Base-by-base conservation (phyloP, 495 filamentous ascomycete genomes). In the Xylaria bambusicola region DNA sequence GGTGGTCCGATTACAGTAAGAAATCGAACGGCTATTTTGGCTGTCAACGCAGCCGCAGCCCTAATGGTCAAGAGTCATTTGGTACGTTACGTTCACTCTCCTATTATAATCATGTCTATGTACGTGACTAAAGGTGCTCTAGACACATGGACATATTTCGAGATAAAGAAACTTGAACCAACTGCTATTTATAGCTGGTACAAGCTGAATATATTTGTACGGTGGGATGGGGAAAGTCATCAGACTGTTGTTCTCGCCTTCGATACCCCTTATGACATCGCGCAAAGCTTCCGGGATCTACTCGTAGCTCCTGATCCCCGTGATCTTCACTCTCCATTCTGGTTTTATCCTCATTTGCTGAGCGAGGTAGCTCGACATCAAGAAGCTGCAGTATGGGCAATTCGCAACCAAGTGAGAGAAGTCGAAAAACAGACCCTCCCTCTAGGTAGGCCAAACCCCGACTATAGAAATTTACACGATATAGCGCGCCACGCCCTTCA, bases 401-500 rank as follows among this genome's bases (percentile, higher is more conserved):
- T 75, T 33, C 74, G 74, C 10, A 52, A 75, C 56, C 48, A 63
- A 6, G 52, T 76, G 10, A 50, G 74, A 29, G 50, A 17, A 0
- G 54, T 60, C 62, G 69, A 72, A 45, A 66, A 49, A 36, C 47
- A 69, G 52, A 40, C 23, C 33, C 41, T 4, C 0, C 59, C 52
- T 24, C 23, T 10, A 21, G 48, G 64, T 3, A 52, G 50, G 23
- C 63, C 65, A 8, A 57, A 66, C 1, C 74, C 78, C 5, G 65
- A 77, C 49, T 81, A 79, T 42, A 59, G 66, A 33, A 56, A 45
- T 9, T 61, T 81, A 12, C 78, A 83, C 66, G 77, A 82, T 40
- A 71, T 77, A 52, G 71, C 73, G n/a, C 73, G 80, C 12, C 79
- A 82, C 54, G 71, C 71, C 6, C 75, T 77, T 24, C 77, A 83